A percentile compares a stretch with the other conserved stretches of the same genome.
Conservation (phyloP, 2,329 filamentous ascomycete species). For the Botrytis elliptica region DNA sequence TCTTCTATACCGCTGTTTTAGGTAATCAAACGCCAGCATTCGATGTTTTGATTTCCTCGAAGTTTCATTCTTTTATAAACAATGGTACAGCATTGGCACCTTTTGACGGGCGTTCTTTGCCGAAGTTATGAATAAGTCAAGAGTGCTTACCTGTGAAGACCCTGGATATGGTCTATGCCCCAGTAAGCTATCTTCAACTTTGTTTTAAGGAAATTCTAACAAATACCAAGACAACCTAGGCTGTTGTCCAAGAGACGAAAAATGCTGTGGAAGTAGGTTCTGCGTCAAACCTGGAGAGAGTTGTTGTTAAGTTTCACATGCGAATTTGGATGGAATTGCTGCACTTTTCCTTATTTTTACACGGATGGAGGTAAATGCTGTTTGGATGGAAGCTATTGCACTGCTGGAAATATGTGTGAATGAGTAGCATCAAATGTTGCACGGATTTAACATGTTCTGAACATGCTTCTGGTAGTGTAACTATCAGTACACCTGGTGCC, state of each 20-base stretch:
- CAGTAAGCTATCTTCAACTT: background rate
- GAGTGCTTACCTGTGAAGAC: background rate
- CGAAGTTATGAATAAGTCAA: background rate
- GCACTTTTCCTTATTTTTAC: background rate
- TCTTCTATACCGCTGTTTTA: background rate
- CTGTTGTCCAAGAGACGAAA: background rate
- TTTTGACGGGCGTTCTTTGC: background rate
- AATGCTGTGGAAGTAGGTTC: background rate
- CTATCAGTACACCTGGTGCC: background rate
- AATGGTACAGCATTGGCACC: background rate
- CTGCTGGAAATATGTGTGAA: background rate
- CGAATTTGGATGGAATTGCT: slow-evolving; percentile 8
- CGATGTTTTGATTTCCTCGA: background rate
- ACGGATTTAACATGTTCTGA: background rate
- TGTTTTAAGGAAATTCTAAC: background rate
- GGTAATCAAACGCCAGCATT: background rate
- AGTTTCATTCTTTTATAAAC: background rate
- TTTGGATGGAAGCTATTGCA: slow-evolving; percentile 7
- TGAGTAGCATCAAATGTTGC: background rate
- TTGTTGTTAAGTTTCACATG: background rate
- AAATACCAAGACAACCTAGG: background rate
- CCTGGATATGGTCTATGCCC: background rate
- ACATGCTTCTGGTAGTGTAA: background rate
- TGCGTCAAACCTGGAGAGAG: background rate
- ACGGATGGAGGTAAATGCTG: slow-evolving; percentile 3